Evolutionary conservation across 306 rosid species (phyloP).

Genomic region (Sicyos baderoa): DNA sequence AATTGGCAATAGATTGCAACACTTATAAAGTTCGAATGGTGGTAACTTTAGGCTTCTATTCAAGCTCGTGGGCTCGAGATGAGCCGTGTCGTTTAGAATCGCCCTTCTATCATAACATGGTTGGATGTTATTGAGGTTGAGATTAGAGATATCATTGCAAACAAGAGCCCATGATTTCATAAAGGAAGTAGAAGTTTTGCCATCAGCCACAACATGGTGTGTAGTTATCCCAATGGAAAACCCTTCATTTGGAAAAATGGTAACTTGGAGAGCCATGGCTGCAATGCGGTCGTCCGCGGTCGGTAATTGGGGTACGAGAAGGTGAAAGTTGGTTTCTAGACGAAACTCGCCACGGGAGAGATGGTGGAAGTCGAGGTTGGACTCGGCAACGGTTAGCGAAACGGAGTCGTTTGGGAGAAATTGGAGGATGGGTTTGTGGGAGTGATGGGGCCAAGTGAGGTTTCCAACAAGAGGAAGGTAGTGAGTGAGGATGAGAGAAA

Average conservation of each 20-base stretch:
- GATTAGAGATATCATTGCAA: constrained; percentile 17
- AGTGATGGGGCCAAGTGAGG: constrained; percentile 22
- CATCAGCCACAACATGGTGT: constrained; percentile 29
- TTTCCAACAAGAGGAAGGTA: background rate
- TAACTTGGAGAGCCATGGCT: constrained; percentile 24
- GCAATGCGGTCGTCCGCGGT: background rate
- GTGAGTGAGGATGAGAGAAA: background rate
- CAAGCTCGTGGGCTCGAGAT: background rate
- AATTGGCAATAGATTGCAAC: no score
- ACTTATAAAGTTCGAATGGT: background rate
- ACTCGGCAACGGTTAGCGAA: constrained; percentile 20
- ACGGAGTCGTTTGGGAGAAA: constrained; percentile 11
- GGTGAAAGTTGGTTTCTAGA: background rate
- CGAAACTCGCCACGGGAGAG: constrained; percentile 12
- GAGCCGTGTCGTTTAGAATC: background rate
- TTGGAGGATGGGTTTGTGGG: constrained; percentile 28
- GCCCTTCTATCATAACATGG: constrained; percentile 33
- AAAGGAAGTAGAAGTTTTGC: constrained; percentile 25
- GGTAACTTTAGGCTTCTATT: background rate
- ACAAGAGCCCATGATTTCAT: constrained; percentile 38
- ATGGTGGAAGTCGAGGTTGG: constrained; percentile 15
- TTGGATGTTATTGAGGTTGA: background rate
- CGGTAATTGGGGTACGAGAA: constrained; percentile 19
- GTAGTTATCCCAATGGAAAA: constrained; percentile 25
- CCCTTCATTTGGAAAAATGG: constrained; percentile 25